Base-by-base conservation (phyloP, 257 asterid species). In the Solanum appendiculatum region DNA sequence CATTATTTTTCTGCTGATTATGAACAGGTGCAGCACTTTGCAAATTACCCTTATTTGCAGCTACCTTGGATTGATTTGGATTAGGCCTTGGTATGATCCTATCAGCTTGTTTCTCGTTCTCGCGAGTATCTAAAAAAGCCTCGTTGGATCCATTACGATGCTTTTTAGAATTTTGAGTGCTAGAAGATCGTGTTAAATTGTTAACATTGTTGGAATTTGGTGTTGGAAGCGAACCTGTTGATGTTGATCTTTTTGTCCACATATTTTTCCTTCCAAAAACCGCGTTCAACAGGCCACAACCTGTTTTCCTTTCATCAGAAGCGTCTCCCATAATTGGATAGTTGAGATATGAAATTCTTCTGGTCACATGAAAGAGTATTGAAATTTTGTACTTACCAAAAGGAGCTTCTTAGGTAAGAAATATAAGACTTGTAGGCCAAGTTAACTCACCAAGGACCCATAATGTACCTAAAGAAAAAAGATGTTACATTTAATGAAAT, bases 221-320 rank as follows among this genome's bases (percentile, higher is more conserved):
- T 12, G 87, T 85, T 0, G 91, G 93, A 86, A 89, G 86, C 68
- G 96, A 92, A 42, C 92, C 92, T 16, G 96, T 87, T 29, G 97
- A 91, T 78, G 94, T 86, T 44, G 94, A 86, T 89, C 92, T 90
- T 88, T 88, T 91, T 1, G 95, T 94, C 91, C 92, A 87, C 68
- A 86, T 56, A 37, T 88, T 91, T 34, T 91, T 92, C n/a, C 98
- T 93, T 37, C 99, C 97, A 48, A 96, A 95, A 89, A 95, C 94
- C 23, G 92, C 96, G 40, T 63, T 92, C 31, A 95, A 85, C 39
- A 96, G 89, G 74, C 98, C 98, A 90, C 99, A 96, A 12, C 98
- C 96, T 25, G 98, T 89, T 91, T 84, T 95, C 86, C 77, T 96
- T 87, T 95, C 97, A 27, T 93, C 92, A 75, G 95, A 88, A 73